These are phyloP conservation scores for Chlorophyllum brunneum DNA, from an alignment of 768 basidiomycete genomes.

Conservation along the genomic window DNA sequence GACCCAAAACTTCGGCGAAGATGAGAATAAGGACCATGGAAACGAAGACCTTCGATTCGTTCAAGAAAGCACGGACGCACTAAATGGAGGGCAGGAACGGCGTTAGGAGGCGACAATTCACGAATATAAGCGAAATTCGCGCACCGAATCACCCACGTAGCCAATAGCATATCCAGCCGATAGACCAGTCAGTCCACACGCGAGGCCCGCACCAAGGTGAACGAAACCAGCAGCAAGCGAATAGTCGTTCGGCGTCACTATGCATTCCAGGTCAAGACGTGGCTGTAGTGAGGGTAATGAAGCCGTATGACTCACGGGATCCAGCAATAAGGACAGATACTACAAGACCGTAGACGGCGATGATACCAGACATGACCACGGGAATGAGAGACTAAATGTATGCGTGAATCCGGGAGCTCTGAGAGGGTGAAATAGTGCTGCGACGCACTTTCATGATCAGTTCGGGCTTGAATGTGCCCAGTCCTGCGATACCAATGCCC, in stretches of 20 bases:
- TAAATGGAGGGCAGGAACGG: constrained; percentile 28
- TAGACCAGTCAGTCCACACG: constrained; percentile 87
- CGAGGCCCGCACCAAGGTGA: constrained; percentile 88
- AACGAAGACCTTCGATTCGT: constrained; percentile 90
- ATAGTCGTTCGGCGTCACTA: constrained; percentile 69
- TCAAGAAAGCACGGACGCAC: constrained; percentile 90
- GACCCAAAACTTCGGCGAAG: constrained; percentile 85
- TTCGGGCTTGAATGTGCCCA: constrained; percentile 92
- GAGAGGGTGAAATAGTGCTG: not conserved
- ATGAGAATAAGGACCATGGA: constrained; percentile 96
- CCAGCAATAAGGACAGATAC: constrained; percentile 92
- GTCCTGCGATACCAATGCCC: constrained; percentile 94
- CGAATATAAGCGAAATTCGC: constrained; percentile 25
- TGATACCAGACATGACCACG: constrained; percentile 98
- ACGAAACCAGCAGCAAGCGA: constrained; percentile 85
- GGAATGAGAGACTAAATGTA: constrained; percentile 79
- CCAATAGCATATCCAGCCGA: constrained; percentile 96
- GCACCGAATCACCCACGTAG: constrained; percentile 86
- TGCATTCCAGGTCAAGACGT: constrained; percentile 9
- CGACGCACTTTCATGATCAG: constrained; percentile 91
- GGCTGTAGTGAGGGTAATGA: not conserved
- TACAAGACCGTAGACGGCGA: constrained; percentile 95
- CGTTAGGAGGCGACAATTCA: not conserved
- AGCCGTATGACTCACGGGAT: constrained; percentile 30
- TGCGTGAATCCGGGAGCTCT: not conserved